A percentile compares a stretch with the other conserved stretches of the same genome.
Conservation (phyloP, 169 alveolate genomes). For the Eimeria falciformis region DNA sequence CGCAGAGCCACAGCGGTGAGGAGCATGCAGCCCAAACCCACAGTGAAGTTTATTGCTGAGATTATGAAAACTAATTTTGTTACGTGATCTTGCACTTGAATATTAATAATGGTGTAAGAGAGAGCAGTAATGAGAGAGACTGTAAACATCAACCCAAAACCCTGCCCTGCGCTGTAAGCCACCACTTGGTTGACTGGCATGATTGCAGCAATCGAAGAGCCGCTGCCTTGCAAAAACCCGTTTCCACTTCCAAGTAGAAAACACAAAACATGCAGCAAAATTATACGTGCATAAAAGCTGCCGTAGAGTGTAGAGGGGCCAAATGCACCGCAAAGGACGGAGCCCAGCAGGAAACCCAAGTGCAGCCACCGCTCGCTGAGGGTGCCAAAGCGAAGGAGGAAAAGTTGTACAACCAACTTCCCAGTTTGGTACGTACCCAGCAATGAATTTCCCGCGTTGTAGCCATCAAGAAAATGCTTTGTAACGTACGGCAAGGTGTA, state of each 20-base stretch:
- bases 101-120: not conserved
- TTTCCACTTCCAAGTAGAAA: slow-evolving; percentile 25
- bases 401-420: not conserved
- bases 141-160: not conserved
- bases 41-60: not conserved
- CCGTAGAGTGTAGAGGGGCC: slow-evolving; percentile 8
- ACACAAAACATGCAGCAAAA: slow-evolving; percentile 24
- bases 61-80: not conserved
- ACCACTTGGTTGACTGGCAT: slow-evolving; percentile 58
- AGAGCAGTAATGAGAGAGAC: not conserved
- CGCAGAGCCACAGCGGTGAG: not conserved
- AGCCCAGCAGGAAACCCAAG: not conserved
- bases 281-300: not conserved
- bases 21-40: not conserved
- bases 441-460: slow-evolving; percentile 57
- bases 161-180: slow-evolving; percentile 27
- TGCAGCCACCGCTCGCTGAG: slow-evolving; percentile 1
- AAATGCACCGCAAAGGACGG: not conserved
- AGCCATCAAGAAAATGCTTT: slow-evolving; percentile 7
- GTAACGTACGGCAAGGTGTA: slow-evolving; percentile 62
- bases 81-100: not conserved
- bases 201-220: slow-evolving; percentile 26
- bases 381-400: not conserved
- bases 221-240: slow-evolving; percentile 66
- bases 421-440: slow-evolving; percentile 49